Conservation (phyloP, 78 protist genomes). For the Speleostelium caveatum region DNA sequence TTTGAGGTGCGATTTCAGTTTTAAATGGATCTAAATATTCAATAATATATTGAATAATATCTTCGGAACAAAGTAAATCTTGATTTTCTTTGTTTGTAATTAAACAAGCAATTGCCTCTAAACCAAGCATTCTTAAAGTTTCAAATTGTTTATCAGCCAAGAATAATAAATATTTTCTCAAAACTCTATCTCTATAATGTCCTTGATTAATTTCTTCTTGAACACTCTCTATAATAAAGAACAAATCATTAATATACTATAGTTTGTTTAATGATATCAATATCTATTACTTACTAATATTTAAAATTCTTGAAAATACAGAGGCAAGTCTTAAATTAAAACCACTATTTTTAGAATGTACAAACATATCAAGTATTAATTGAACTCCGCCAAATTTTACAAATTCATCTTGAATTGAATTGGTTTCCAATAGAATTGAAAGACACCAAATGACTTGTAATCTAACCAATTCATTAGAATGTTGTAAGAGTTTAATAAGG, state of each 20-base stretch:
- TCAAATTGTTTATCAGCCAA: slow-evolving; percentile 37
- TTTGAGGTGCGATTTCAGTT: slow-evolving; percentile 44
- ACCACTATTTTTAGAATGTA: slow-evolving; percentile 50
- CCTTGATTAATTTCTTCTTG: slow-evolving; percentile 57
- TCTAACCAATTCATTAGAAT: slow-evolving; percentile 37
- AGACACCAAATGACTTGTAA: slow-evolving; percentile 57
- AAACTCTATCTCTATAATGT: slow-evolving; percentile 31
- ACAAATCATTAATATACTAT: background rate
- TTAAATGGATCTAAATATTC: slow-evolving; percentile 19
- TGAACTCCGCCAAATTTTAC: slow-evolving; percentile 53
- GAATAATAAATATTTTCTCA: slow-evolving; percentile 25
- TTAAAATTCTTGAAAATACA: slow-evolving; percentile 20
- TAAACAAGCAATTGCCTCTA: slow-evolving; percentile 59
- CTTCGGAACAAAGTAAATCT: background rate
- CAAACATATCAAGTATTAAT: slow-evolving; percentile 60
- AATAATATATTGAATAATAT: slow-evolving; percentile 9
- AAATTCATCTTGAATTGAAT: slow-evolving; percentile 29
- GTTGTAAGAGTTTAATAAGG: background rate
- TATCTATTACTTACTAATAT: too few species aligned
- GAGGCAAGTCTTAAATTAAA: slow-evolving; percentile 51
- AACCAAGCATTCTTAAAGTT: slow-evolving; percentile 54
- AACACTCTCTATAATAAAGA: background rate
- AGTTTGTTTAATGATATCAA: background rate
- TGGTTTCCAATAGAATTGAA: slow-evolving; percentile 31
- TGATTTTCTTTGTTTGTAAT: slow-evolving; percentile 49